Percentiles rank a stretch among this genome's conserved stretches.
phyloP scores from a whole-genome alignment of 2,329 filamentous ascomycete species.

The Colletotrichum simmondsii region DNA sequence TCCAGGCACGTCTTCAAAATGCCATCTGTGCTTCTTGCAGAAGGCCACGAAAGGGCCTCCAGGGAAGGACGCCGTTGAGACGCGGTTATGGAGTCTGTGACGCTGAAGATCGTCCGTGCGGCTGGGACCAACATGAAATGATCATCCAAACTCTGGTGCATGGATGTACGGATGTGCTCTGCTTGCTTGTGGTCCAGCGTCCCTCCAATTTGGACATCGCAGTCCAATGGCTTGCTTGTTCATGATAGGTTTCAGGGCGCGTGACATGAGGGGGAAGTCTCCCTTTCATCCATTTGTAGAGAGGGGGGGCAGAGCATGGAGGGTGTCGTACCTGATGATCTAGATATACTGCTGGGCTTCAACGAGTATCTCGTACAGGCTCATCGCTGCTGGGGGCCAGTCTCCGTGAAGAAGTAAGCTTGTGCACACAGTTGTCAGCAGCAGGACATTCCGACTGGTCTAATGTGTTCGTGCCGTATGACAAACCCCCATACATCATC shows the following conservation, averaged over 20 bases:
- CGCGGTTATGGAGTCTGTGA: constrained; percentile 2
- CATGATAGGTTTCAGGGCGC: not conserved
- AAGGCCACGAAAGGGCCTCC: not conserved
- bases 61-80: constrained; percentile 18
- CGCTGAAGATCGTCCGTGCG: constrained; percentile 21
- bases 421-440: not conserved
- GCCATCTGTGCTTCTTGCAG: constrained; percentile 9
- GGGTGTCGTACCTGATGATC: not conserved
- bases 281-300: not conserved
- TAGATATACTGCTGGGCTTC: not conserved
- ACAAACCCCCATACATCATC: not conserved
- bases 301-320: not conserved
- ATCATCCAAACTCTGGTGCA: not conserved
- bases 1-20: constrained; percentile 7
- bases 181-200: not conserved
- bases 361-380: not conserved
- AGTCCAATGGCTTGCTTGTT: not conserved
- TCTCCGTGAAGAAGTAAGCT: not conserved
- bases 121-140: not conserved
- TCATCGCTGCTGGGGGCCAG: not conserved
- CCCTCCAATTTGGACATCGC: not conserved
- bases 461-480: not conserved
- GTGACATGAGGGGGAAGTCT: not conserved
- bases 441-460: not conserved
- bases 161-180: not conserved